Conservation (phyloP, 1,139 yeast genomes). For the Hyphopichia wangnamkhiaoensis region DNA sequence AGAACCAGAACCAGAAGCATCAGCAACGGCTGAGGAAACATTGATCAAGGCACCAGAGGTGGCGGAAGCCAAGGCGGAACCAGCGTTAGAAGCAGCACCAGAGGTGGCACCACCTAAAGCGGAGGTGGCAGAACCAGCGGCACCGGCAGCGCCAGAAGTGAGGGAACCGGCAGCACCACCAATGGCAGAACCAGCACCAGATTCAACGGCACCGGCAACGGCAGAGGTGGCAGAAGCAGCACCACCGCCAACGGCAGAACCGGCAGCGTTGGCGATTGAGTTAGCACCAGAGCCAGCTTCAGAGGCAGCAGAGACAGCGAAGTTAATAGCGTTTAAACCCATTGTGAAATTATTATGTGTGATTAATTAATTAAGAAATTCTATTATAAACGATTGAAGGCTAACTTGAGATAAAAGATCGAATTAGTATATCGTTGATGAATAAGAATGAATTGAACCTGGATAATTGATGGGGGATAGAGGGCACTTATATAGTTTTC, state of each 20-base stretch:
- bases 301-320: constrained; percentile 17
- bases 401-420: too few species aligned
- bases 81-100: constrained; percentile 18
- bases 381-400: too few species aligned
- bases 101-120: constrained; percentile 18
- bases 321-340: constrained; percentile 25
- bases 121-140: constrained; percentile 15
- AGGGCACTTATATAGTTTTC: too few species aligned
- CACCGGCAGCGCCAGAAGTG: constrained; percentile 9
- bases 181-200: constrained; percentile 9
- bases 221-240: constrained; percentile 11
- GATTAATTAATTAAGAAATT: too few species aligned
- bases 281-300: constrained; percentile 12
- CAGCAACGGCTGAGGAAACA: constrained; percentile 18
- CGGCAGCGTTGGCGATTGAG: constrained; percentile 5
- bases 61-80: constrained; percentile 17
- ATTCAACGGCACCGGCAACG: constrained; percentile 9
- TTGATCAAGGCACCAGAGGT: constrained; percentile 14
- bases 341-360: constrained; percentile 5
- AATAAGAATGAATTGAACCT: too few species aligned
- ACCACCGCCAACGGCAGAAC: constrained; percentile 6
- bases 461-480: too few species aligned
- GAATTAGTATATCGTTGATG: too few species aligned
- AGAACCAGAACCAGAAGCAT: constrained; percentile 13
- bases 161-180: constrained; percentile 8